Conservation (phyloP, 2,329 filamentous ascomycete species). For the Diaporthe longicolla region DNA sequence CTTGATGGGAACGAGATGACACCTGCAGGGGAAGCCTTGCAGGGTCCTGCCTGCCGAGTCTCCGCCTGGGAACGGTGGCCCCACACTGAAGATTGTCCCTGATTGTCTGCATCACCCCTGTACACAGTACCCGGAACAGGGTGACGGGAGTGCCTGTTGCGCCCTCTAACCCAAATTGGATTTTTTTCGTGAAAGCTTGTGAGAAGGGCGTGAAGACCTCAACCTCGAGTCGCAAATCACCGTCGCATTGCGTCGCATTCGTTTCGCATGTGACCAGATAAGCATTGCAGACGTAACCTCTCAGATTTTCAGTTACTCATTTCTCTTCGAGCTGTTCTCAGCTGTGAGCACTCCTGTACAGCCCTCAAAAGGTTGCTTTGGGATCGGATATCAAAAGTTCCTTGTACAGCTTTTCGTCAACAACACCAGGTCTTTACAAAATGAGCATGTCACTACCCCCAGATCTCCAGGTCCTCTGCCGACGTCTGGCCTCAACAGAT, state of each 20-base stretch:
- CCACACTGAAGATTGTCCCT: slow-evolving; percentile 24
- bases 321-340: not conserved
- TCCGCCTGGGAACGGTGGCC: not conserved
- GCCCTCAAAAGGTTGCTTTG: not conserved
- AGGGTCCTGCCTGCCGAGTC: slow-evolving; percentile 35
- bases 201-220: slow-evolving; percentile 8
- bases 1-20: slow-evolving; percentile 32
- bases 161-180: slow-evolving; percentile 22
- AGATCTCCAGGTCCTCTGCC: slow-evolving; percentile 76
- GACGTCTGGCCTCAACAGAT: slow-evolving; percentile 79
- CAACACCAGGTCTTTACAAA: slow-evolving; percentile 12
- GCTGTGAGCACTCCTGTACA: not conserved
- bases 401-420: slow-evolving; percentile 2
- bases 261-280: not conserved
- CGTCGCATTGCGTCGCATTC: not conserved
- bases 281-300: not conserved
- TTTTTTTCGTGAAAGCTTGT: slow-evolving; percentile 34
- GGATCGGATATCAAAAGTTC: not conserved
- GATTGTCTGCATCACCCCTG: slow-evolving; percentile 30
- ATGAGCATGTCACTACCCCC: slow-evolving; percentile 60
- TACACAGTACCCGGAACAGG: not conserved
- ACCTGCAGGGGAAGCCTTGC: slow-evolving; percentile 36
- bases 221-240: not conserved
- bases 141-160: slow-evolving; percentile 17
- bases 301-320: not conserved